These are phyloP conservation scores for Quercus ilex DNA, from an alignment of 306 rosid genomes.

Conservation along the genomic window DNA sequence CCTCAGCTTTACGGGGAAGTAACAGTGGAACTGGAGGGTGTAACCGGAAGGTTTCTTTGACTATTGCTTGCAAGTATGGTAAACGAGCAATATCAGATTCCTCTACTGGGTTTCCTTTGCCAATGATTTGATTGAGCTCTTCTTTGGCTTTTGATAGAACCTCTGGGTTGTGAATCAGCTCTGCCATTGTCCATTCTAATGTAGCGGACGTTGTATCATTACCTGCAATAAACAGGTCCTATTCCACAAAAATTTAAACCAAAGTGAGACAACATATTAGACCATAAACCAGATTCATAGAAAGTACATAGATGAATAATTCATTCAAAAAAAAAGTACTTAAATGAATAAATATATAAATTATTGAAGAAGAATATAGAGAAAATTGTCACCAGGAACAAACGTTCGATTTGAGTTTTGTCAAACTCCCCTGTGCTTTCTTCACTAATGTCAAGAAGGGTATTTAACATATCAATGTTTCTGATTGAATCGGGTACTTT, in stretches of 20 bases:
- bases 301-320: too few relatives aligned
- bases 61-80: too few relatives aligned
- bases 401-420: conserved; percentile 13
- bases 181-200: conserved; percentile 62
- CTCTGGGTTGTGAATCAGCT: conserved; percentile 38
- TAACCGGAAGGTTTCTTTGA: too few relatives aligned
- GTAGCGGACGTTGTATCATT: conserved; percentile 44
- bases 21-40: too few relatives aligned
- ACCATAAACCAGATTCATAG: not conserved
- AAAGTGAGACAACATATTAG: too few relatives aligned
- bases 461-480: conserved; percentile 33
- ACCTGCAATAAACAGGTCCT: conserved; percentile 59
- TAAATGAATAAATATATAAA: not conserved
- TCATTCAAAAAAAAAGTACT: too few relatives aligned
- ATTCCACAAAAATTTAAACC: not conserved
- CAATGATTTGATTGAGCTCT: too few relatives aligned
- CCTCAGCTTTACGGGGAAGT: too few relatives aligned
- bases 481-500: not conserved
- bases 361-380: not conserved
- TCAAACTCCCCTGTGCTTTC: conserved; percentile 18
- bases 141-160: too few relatives aligned
- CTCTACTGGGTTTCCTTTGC: too few relatives aligned
- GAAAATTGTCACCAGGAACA: conserved; percentile 23
- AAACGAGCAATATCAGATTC: too few relatives aligned
- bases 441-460: conserved; percentile 25